Evolutionary conservation across 345 rosid species (phyloP).

Genomic region (Pelargonium nanum): DNA sequence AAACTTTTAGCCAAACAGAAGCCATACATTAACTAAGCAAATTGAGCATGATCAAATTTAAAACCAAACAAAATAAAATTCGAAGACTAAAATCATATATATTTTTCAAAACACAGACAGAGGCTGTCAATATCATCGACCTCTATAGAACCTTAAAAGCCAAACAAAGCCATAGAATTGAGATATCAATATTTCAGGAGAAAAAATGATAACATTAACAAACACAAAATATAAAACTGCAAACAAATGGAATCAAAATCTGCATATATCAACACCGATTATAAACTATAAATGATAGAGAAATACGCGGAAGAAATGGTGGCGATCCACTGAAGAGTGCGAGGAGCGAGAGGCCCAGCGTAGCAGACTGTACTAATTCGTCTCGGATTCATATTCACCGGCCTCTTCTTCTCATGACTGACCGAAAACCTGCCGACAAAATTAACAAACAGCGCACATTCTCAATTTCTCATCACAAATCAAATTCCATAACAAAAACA

Average conservation of each 20-base stretch:
- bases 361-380: conserved; percentile 49
- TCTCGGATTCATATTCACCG: conserved; percentile 25
- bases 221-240: not conserved
- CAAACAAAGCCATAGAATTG: not conserved
- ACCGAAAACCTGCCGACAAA: conserved; percentile 25
- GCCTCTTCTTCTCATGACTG: conserved; percentile 15
- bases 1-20: no score
- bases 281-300: not conserved
- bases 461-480: no score
- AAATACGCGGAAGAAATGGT: conserved; percentile 53
- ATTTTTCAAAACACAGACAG: no score
- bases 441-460: no score
- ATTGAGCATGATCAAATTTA: no score
- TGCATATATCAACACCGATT: not conserved
- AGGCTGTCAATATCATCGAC: not conserved
- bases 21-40: no score
- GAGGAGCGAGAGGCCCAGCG: conserved; percentile 39
- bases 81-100: no score
- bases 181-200: not conserved
- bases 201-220: not conserved
- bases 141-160: not conserved
- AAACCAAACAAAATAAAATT: no score
- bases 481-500: not conserved
- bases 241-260: not conserved
- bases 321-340: conserved; percentile 69